Conservation (phyloP, 2,329 filamentous ascomycete species). For the Cladobotryum mycophilum region DNA sequence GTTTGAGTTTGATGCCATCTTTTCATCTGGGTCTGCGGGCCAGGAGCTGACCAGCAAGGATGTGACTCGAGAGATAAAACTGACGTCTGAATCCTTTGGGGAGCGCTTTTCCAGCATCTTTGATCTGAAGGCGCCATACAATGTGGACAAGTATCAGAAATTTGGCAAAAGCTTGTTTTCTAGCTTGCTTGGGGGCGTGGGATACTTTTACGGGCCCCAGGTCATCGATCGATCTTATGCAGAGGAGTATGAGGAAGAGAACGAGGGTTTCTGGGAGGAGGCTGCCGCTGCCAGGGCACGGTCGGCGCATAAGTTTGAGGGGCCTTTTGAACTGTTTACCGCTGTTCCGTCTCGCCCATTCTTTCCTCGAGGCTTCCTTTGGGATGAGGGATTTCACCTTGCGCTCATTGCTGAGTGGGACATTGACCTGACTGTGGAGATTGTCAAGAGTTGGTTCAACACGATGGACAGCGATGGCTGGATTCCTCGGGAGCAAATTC, state of each 20-base stretch:
- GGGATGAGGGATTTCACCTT: constrained; percentile 97
- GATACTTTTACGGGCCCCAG: constrained; percentile 87
- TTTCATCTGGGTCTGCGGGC: constrained; percentile 67
- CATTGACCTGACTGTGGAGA: constrained; percentile 76
- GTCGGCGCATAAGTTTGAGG: constrained; percentile 64
- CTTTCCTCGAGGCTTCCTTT: constrained; percentile 93
- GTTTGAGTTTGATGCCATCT: constrained; percentile 92
- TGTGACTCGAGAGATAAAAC: constrained; percentile 63
- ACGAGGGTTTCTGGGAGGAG: constrained; percentile 93
- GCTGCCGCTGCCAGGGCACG: constrained; percentile 70
- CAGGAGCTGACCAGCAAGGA: constrained; percentile 52
- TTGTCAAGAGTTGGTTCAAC: constrained; percentile 92
- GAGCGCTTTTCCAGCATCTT: constrained; percentile 64
- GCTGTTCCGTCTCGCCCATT: constrained; percentile 89
- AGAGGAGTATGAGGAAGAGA: constrained; percentile 90
- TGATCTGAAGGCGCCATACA: constrained; percentile 69
- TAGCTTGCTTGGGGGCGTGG: constrained; percentile 87
- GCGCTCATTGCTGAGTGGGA: constrained; percentile 92
- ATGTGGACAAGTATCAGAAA: constrained; percentile 61
- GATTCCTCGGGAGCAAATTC: constrained; percentile 94
- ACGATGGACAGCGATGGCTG: constrained; percentile 96
- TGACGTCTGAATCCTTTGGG: constrained; percentile 61
- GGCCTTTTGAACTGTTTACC: constrained; percentile 83
- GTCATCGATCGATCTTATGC: constrained; percentile 87
- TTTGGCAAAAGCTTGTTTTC: constrained; percentile 91